A percentile compares a stretch with the other conserved stretches of the same genome.
phyloP scores from a whole-genome alignment of 495 filamentous ascomycete genomes.

The Sordaria brevicollis region DNA sequence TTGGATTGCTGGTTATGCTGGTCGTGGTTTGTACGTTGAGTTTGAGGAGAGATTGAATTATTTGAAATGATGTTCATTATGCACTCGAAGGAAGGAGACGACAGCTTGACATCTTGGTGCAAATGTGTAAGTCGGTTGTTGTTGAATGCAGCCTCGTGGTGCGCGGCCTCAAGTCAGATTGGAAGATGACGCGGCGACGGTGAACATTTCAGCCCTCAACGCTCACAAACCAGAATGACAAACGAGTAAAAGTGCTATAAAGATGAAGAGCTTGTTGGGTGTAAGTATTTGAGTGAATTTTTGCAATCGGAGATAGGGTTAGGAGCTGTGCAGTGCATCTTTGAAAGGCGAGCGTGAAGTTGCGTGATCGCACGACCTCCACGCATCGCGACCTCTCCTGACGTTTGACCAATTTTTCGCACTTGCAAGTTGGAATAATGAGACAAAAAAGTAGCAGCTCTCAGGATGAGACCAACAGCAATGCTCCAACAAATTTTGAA shows the following conservation, averaged over 20 bases:
- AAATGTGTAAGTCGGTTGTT: not conserved
- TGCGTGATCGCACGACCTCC: not conserved
- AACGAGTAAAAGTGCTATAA: too few relatives aligned
- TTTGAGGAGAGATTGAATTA: not conserved
- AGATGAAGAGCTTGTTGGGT: not conserved
- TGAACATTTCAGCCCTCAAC: not conserved
- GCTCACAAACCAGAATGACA: not conserved
- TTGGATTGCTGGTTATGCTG: not conserved
- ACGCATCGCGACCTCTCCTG: not conserved
- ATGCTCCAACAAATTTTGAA: not conserved
- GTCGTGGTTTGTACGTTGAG: not conserved
- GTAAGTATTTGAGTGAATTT: not conserved
- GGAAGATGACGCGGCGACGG: not conserved
- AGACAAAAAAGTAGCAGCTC: not conserved
- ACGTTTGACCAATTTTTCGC: not conserved
- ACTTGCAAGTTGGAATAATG: not conserved
- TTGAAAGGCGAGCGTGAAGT: not conserved
- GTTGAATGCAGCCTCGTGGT: not conserved
- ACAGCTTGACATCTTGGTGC: not conserved
- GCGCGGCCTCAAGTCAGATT: not conserved
- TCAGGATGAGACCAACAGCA: not conserved
- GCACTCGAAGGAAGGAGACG: not conserved
- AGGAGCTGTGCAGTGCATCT: not conserved
- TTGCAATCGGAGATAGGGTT: not conserved
- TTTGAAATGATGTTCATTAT: not conserved